Evolutionary conservation across 495 filamentous ascomycete genomes (phyloP), one percentile per base, ranked within the genome.

Genomic region (Hyaloscypha finlandica): DNA sequence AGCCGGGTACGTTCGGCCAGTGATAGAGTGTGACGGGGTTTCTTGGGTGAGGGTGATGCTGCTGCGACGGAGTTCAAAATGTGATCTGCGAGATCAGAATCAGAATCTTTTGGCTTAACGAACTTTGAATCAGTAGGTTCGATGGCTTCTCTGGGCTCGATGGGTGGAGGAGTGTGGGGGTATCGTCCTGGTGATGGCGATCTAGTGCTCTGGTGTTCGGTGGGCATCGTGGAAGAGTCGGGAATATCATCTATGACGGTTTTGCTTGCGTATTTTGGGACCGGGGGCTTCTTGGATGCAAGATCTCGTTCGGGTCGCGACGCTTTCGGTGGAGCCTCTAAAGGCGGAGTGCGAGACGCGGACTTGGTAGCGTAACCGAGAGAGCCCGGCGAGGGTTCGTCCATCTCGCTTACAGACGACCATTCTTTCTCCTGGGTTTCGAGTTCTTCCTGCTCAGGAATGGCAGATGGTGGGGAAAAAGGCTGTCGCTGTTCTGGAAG

Each of bases 51-150:
- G 8, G 83, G 83, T 0, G 83, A 84, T 31, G 69, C 64, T 35
- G 64, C 67, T 8, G 67, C 64, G 63, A 90, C 82, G 2, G 85
- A 86, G 11, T 79, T 81, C 11, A 90, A 73, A 58, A 90, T 85
- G 45, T 83, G 77, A 42, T 85, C 81, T 8, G 81, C 84, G 30
- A 86, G 73, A 45, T 80, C 77, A 25, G 81, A 81, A 6, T 82
- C 82, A 4, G 66, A 61, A 69, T 65, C 14, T 20, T 20, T 35
- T 42, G 52, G 30, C 45, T 55, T 55, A 4, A 61, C 14, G 42
- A 48, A 19, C 16, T 48, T 48, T 19, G 42, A 4, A 4, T 48
- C 42, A 16, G 4, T 19, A 19, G 42, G 42, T 48, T 48, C 42
- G n/a, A 61, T 37, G 12, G 53, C 12, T 3, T 54, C 39, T 29